Evolutionary conservation across 2,329 filamentous ascomycete genomes (phyloP).

Genomic region (Fusarium sp.): DNA sequence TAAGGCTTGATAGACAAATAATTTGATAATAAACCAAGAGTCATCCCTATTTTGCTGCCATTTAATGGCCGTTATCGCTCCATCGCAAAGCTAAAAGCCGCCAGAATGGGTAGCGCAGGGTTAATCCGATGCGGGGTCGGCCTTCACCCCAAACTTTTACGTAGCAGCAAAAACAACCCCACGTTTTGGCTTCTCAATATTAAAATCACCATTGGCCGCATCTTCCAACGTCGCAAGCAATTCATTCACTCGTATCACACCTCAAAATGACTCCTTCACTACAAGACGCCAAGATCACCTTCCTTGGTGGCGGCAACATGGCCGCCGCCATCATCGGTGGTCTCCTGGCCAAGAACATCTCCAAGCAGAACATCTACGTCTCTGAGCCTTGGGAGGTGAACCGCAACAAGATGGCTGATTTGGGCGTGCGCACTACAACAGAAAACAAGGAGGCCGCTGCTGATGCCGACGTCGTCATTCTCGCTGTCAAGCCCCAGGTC

Average conservation of each 20-base stretch:
- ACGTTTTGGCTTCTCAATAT: constrained; percentile 11
- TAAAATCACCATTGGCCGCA: neutral
- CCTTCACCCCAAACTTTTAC: constrained; percentile 35
- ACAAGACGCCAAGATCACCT: constrained; percentile 54
- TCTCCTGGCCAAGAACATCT: constrained; percentile 60
- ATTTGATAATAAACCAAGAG: too few relatives aligned
- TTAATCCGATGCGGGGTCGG: constrained; percentile 44
- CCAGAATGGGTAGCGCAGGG: constrained; percentile 25
- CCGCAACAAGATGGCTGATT: constrained; percentile 63
- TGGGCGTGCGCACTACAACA: constrained; percentile 63
- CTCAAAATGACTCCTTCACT: constrained; percentile 50
- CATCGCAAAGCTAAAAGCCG: constrained; percentile 12
- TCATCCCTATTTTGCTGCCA: neutral
- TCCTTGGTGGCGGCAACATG: constrained; percentile 67
- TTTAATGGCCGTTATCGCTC: constrained; percentile 31
- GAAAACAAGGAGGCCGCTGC: constrained; percentile 62
- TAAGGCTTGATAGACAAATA: too few relatives aligned
- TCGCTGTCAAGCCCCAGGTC: constrained; percentile 68
- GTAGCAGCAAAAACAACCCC: constrained; percentile 28
- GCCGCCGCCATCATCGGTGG: constrained; percentile 67
- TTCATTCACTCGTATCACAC: neutral
- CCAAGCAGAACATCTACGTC: constrained; percentile 62
- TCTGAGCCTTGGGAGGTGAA: constrained; percentile 68
- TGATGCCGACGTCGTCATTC: constrained; percentile 63
- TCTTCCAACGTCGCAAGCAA: neutral